Evolutionary conservation across 1,284 basidiomycete genomes (phyloP).

Genomic region (Puccinia hordei): DNA sequence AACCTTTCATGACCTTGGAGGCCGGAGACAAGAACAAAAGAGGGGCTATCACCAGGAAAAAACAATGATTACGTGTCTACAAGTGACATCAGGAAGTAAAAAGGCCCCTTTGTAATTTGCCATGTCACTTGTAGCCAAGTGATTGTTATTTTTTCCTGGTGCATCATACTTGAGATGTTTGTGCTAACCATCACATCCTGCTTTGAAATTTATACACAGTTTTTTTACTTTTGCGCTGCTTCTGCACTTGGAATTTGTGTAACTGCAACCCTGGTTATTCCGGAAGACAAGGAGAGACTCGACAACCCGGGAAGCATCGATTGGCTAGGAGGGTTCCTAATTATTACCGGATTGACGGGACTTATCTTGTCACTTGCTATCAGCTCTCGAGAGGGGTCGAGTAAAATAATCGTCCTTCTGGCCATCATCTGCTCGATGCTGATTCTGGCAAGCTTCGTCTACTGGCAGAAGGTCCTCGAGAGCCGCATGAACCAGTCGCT

Average conservation of each 20-base stretch:
- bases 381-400: constrained; percentile 31
- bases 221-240: constrained; percentile 38
- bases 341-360: constrained; percentile 12
- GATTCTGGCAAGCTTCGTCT: constrained; percentile 17
- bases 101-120: too few species aligned
- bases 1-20: too few species aligned
- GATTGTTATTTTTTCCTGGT: too few species aligned
- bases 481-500: neutral
- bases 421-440: constrained; percentile 6
- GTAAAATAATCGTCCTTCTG: neutral
- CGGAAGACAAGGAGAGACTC: neutral
- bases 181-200: too few species aligned
- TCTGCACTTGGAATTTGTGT: neutral
- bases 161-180: too few species aligned
- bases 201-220: neutral
- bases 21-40: too few species aligned
- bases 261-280: constrained; percentile 2
- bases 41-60: too few species aligned
- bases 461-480: constrained; percentile 27
- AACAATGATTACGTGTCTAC: too few species aligned
- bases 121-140: too few species aligned
- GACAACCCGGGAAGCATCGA: neutral
- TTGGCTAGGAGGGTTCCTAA: constrained; percentile 30
- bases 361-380: neutral
- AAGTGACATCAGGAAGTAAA: too few species aligned